Evolutionary conservation across 441 rosid species (phyloP).

Genomic region (Populus hybrid): DNA sequence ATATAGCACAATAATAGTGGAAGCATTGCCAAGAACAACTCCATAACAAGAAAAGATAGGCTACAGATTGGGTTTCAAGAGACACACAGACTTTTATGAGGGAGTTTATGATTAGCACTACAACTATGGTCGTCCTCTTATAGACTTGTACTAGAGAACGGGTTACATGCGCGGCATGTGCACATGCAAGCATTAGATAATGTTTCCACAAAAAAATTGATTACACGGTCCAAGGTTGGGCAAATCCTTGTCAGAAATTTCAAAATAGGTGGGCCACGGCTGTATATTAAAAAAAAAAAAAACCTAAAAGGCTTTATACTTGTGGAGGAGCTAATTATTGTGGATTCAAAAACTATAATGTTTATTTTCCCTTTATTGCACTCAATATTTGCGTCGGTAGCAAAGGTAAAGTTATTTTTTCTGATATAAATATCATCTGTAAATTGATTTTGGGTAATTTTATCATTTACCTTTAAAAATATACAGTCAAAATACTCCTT

Average conservation of each 20-base stretch:
- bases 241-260: background rate
- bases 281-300: too few species aligned
- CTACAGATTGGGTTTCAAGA: background rate
- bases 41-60: background rate
- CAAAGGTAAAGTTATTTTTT: too few species aligned
- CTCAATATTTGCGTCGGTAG: too few species aligned
- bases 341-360: too few species aligned
- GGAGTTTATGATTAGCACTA: background rate
- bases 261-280: background rate
- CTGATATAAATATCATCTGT: too few species aligned
- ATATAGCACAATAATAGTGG: background rate
- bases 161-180: background rate
- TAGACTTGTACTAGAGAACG: background rate
- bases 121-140: background rate
- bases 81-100: background rate
- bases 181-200: background rate
- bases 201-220: background rate
- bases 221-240: too few species aligned
- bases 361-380: too few species aligned
- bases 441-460: too few species aligned
- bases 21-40: background rate
- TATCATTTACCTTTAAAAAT: too few species aligned
- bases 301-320: too few species aligned
- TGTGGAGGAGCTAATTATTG: too few species aligned
- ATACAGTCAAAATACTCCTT: too few species aligned